Evolutionary conservation across 192 early-diverging fungal genomes (phyloP).

Genomic region (Coemansia sp.): DNA sequence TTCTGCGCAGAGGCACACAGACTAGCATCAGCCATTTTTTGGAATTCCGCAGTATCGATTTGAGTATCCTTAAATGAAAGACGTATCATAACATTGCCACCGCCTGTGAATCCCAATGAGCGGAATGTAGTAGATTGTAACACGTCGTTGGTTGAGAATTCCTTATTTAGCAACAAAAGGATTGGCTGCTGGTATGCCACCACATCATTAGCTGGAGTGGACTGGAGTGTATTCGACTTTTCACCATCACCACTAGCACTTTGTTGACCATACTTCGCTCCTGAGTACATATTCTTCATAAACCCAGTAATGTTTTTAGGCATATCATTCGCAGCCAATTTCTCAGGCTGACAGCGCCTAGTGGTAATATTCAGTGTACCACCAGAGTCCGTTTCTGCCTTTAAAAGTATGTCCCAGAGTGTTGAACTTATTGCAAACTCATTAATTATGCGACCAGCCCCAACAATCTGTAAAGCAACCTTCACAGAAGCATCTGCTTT

Average conservation of each 20-base stretch:
- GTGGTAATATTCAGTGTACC: constrained; percentile 35
- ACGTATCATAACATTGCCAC: constrained; percentile 68
- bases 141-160: constrained; percentile 59
- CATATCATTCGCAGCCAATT: constrained; percentile 1
- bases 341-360: neutral
- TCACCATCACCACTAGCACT: neutral
- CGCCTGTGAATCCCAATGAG: constrained; percentile 62
- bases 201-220: neutral
- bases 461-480: constrained; percentile 77
- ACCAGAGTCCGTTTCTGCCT: constrained; percentile 18
- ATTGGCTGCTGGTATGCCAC: constrained; percentile 36
- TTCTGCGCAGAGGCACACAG: neutral
- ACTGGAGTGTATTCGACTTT: neutral
- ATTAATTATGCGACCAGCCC: constrained; percentile 62
- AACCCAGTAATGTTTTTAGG: constrained; percentile 3
- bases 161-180: constrained; percentile 31
- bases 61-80: constrained; percentile 60
- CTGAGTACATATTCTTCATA: constrained; percentile 8
- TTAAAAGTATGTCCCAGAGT: constrained; percentile 62
- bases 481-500: constrained; percentile 30
- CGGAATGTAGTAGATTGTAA: constrained; percentile 70
- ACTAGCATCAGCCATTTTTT: neutral
- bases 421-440: constrained; percentile 60
- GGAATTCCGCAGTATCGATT: neutral
- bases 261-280: constrained; percentile 1